Conservation (phyloP, 1,284 basidiomycete species). For the Rhodofomes roseus region DNA sequence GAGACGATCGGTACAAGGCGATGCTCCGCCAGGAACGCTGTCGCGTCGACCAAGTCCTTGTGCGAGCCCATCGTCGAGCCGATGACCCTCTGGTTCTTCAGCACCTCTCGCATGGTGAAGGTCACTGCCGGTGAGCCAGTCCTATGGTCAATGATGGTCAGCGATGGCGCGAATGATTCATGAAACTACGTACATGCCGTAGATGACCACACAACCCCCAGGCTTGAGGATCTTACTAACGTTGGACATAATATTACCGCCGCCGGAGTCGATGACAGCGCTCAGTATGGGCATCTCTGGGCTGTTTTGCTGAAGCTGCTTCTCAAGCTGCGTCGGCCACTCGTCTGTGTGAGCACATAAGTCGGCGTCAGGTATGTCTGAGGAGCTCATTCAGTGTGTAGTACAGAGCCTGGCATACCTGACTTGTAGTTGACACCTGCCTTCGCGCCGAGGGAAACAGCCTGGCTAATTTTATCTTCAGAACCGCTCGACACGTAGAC, state of each 20-base stretch:
- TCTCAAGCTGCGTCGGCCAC: conserved; percentile 60
- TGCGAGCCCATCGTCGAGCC: conserved; percentile 87
- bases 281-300: conserved; percentile 42
- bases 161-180: background rate
- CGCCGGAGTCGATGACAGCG: conserved; percentile 79
- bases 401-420: conserved; percentile 32
- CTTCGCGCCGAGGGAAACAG: conserved; percentile 68
- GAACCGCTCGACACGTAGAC: conserved; percentile 83
- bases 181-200: conserved; percentile 54
- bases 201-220: conserved; percentile 74
- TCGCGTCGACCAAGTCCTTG: conserved; percentile 69
- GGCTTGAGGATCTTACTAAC: conserved; percentile 56
- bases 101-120: conserved; percentile 80
- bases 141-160: conserved; percentile 36
- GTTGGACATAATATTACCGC: conserved; percentile 70
- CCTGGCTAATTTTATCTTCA: conserved; percentile 67
- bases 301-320: conserved; percentile 42
- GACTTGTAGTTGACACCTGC: conserved; percentile 77
- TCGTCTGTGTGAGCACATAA: conserved; percentile 38
- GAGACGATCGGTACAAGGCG: conserved; percentile 72
- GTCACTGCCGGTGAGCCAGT: conserved; percentile 60
- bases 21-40: conserved; percentile 66
- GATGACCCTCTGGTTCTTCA: conserved; percentile 72
- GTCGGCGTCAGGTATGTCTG: background rate
- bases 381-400: background rate